Base-by-base conservation (phyloP, 805 yeast species). In the Metschnikowia anglica region DNA sequence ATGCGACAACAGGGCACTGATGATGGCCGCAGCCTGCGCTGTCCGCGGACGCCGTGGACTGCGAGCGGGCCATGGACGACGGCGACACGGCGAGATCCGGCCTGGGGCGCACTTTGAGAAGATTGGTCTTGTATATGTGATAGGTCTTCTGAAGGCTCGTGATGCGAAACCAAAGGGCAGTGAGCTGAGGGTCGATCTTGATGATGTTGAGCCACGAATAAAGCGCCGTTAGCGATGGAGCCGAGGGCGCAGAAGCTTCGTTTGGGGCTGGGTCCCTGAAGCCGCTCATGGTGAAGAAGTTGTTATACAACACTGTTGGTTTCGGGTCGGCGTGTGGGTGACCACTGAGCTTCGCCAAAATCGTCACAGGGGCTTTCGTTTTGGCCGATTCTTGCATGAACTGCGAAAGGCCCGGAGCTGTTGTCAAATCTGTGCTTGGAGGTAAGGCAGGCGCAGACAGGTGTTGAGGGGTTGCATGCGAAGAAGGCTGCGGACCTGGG, bases 131-230 rank as follows among this genome's bases (percentile, higher is more conserved):
- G 54, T 66, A 70, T 32, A 59, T 47, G 43, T 64, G 68, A 53
- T 70, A 70, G 10, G 65, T 56, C 37, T 67, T 68, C 48, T 70
- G 76, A 44, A 70, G 53, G 38, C 60, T 64, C 24, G 69, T 65
- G 46, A 70, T 68, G 35, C 63, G 65, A 41, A 52, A 60, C 76
- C 76, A 70, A 34, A 70, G 56, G 3, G 61, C 53, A 13, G 73
- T 65, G 28, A 70, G 57, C 32, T 66, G 68, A 0, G 72, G 72
- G 48, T 70, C 76, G 13, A 69, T 39, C 38, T 60, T 61, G 41
- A 70, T 55, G 16, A 66, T 44, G 54, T 65, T 69, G 37, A 66
- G 57, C 76, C 74, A 70, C 18, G 66, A 58, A 55, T 62, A 67
- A 2, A 61, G 53, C 38, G 58, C 58, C n/a, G 56, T 49, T 13